Conservation (phyloP, 225 moss, liverwort and hornwort species). For the Antitrichia curtipendula region DNA sequence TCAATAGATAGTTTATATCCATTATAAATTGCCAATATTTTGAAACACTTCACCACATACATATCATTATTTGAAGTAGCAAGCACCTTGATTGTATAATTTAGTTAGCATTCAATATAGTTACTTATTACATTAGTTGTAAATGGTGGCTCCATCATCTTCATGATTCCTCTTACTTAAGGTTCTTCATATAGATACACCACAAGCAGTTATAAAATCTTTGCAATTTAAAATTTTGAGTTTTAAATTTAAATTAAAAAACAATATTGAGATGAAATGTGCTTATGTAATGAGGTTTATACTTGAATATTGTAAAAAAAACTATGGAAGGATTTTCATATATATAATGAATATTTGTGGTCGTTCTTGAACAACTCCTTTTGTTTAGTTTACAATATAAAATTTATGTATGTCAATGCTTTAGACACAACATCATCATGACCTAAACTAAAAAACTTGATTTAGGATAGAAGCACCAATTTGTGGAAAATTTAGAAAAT, state of each 20-base stretch:
- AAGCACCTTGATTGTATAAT: too few relatives aligned
- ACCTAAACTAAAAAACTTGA: too few relatives aligned
- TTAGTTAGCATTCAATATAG: too few relatives aligned
- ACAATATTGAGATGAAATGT: neutral
- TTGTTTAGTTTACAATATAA: too few relatives aligned
- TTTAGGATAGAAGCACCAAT: neutral
- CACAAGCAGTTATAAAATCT: fast-evolving
- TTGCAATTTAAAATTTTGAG: neutral
- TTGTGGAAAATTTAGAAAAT: neutral
- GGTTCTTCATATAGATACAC: neutral
- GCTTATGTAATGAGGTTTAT: neutral
- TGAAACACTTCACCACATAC: too few relatives aligned
- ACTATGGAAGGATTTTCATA: neutral
- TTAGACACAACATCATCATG: too few relatives aligned
- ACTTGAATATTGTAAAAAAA: too few relatives aligned
- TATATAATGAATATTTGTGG: neutral
- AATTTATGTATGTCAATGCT: too few relatives aligned
- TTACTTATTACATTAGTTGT: neutral
- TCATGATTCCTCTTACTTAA: neutral
- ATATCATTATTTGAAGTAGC: too few relatives aligned
- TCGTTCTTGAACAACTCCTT: too few relatives aligned
- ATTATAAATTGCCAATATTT: too few relatives aligned
- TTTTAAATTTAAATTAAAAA: neutral
- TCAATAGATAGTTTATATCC: neutral
- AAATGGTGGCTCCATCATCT: too few relatives aligned